Base-by-base conservation (phyloP, 208 protist species). In the Perkinsela sp. region DNA sequence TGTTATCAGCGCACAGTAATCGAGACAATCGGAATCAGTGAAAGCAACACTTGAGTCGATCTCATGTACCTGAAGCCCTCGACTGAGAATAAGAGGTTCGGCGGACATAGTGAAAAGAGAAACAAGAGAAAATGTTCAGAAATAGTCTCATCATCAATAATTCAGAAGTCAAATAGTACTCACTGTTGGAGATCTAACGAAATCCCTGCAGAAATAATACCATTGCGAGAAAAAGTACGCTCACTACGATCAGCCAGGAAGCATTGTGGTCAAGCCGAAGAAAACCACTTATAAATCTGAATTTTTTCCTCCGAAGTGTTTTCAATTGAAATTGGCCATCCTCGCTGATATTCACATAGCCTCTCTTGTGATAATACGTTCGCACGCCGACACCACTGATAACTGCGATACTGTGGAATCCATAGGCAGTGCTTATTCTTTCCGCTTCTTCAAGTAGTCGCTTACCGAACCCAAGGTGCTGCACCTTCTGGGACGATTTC, bases 371-470 rank as follows among this genome's bases (percentile, higher is more conserved):
- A 77, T 98, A 98, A 80, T 98, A 98, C 65, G 93, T 83, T 2
- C 95, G 83, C 31, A 94, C 96, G 6, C 96, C 96, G 30, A 98
- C 91, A 40, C 95, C 95, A 71, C 83, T 83, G 73, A 97, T 97
- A n/a, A 98, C 94, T 28, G 94, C 91, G 2, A 98, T 79, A 32
- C 85, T 85, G 1, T 31, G n/a, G 65, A 86, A 92, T 1, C 92
- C 89, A 28, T 89, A 83, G 66, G 87, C 84, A 65, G 78, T 76
- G 1, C 95, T 92, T 31, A 98, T 95, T 13, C 78, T 72, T 75
- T 97, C 95, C 0, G 96, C 95, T 31, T 95, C 90, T 71, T 89
- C 80, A 77, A 98, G 95, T 29, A 98, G 83, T 28, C 92, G 74
- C 1, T 86, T 88, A 66, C 96, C 96, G 69, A 93, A 92, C 15